Evolutionary conservation across 1,139 yeast genomes (phyloP).

Genomic region (Hemisphaericaspora subhashii): DNA sequence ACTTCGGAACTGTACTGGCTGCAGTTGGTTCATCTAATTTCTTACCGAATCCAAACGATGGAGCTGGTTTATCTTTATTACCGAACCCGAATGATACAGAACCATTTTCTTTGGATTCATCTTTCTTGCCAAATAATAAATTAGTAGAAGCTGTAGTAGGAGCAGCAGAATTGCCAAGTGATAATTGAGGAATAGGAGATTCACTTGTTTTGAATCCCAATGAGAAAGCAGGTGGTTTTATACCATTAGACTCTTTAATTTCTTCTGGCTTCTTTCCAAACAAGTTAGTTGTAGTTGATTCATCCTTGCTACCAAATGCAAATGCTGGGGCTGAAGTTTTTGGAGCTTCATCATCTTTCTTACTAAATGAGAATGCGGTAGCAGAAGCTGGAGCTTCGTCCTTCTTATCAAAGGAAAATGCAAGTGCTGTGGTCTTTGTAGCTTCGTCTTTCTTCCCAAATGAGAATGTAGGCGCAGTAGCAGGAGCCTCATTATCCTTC

Average conservation of each 20-base stretch:
- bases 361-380: conserved; percentile 7
- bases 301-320: conserved; percentile 12
- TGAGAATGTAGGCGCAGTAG: conserved; percentile 4
- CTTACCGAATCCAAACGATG: conserved; percentile 14
- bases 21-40: conserved; percentile 4
- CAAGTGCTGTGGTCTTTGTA: too few species aligned
- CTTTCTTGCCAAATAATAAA: background rate
- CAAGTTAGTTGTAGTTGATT: background rate
- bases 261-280: background rate
- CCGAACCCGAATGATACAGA: background rate
- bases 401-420: conserved; percentile 14
- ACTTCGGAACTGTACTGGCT: background rate
- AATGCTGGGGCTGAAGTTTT: conserved; percentile 11
- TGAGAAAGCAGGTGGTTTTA: conserved; percentile 6
- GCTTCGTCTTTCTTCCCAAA: conserved; percentile 9
- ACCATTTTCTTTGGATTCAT: background rate
- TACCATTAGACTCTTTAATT: background rate
- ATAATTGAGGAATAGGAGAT: background rate
- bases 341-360: conserved; percentile 1
- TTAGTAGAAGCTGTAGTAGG: background rate
- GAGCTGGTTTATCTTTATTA: conserved; percentile 6
- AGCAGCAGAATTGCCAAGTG: background rate
- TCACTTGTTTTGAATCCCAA: conserved; percentile 4
- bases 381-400: conserved; percentile 5
- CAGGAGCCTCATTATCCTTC: conserved; percentile 7